Evolutionary conservation across 1,284 basidiomycete genomes (phyloP).

Genomic region (Boletus semigastroideus): DNA sequence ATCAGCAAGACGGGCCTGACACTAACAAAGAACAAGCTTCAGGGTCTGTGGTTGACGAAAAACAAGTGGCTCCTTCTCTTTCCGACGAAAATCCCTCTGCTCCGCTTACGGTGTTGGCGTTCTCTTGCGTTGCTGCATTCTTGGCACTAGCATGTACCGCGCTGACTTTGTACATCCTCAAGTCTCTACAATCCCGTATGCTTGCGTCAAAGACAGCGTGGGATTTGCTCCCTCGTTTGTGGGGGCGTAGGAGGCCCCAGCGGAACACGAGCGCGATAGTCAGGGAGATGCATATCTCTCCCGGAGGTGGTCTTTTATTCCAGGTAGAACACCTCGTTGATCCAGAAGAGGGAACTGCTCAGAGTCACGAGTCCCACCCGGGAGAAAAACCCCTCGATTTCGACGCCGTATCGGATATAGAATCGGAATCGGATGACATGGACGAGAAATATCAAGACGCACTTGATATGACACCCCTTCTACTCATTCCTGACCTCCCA

Average conservation of each 20-base stretch:
- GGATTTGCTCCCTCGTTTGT: conserved; percentile 36
- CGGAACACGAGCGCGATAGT: not conserved
- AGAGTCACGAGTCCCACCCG: not conserved
- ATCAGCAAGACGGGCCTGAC: not conserved
- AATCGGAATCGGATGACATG: conserved; percentile 23
- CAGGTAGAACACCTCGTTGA: not conserved
- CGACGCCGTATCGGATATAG: conserved; percentile 19
- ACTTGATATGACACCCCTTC: conserved; percentile 28
- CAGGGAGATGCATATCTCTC: not conserved
- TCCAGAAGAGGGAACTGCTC: conserved; percentile 5
- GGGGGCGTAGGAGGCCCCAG: conserved; percentile 21
- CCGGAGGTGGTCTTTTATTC: not conserved
- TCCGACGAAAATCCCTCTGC: not conserved
- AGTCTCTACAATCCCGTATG: conserved; percentile 33
- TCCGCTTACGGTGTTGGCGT: conserved; percentile 34
- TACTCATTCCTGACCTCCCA: conserved; percentile 21
- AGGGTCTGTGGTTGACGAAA: not conserved
- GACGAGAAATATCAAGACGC: conserved; percentile 43
- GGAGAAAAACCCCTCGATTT: conserved; percentile 6
- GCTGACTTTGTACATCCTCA: conserved; percentile 36
- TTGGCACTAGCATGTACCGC: conserved; percentile 38
- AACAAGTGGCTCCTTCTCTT: not conserved
- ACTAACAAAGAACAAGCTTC: not conserved
- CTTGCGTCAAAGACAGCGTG: conserved; percentile 34
- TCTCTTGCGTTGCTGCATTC: conserved; percentile 39